Base-by-base conservation (phyloP, 176 grass and related monocot species). In the Triticum monococcum region DNA sequence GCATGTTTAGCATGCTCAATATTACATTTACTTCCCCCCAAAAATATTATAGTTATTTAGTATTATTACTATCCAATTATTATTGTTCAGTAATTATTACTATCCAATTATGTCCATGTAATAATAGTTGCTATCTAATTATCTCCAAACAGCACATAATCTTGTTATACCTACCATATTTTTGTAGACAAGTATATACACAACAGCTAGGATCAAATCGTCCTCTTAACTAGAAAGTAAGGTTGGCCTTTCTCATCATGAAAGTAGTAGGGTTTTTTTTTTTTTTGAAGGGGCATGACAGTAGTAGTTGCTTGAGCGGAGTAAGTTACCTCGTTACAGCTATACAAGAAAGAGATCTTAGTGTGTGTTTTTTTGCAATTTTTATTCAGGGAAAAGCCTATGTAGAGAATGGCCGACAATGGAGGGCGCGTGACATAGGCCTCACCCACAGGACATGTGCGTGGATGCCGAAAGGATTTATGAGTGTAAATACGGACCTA, bases 401-500 rank as follows among this genome's bases (percentile, higher is more conserved):
- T 9, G 1, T 79, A 77, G 93, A 95, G 79, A 57, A 87, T 77
- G 86, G 40, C 8, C 80, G 78, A 8, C 72, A 87, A 54, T 98
- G 96, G 93, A 78, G 81, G 4, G 84, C 93, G 24, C 79, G 68
- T 36, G 91, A 98, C 73, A 95, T 98, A 84, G 96, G 93, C 41
- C 86, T 95, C 45, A 95, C 71, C 66, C 60, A 90, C 11, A 95
- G 77, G 88, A 94, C 91, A 13, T 95, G 93, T 82, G 86, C 71
- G 20, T 98, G 96, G 96, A 95, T 98, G 93, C 68, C 85, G 0
- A 36, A 87, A 81, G 95, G 95, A 90, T 98, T 95, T 81, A 95
- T 98, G 93, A 98, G 91, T 85, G 89, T 98, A 79, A 84, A 98
- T 79, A 98, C 91, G 1, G 78, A 90, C 60, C 73, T 89, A 41